Evolutionary conservation across 768 basidiomycete genomes (phyloP).

Genomic region (Scleroderma bovista): DNA sequence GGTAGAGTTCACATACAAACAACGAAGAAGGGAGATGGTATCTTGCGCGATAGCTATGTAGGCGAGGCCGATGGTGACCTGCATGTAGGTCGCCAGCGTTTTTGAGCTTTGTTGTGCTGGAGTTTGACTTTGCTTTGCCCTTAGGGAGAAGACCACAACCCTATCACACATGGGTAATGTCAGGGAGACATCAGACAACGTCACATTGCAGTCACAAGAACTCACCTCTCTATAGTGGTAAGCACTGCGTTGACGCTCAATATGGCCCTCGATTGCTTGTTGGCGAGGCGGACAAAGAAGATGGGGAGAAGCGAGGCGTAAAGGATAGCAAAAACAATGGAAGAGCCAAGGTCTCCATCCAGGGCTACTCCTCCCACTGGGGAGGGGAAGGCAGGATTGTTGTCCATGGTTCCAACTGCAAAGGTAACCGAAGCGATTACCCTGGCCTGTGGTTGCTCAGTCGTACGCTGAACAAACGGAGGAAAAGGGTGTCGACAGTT

Average conservation of each 20-base stretch:
- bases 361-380: conserved; percentile 39
- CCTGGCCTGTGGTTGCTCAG: not conserved
- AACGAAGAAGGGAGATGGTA: conserved; percentile 32
- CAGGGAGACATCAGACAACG: not conserved
- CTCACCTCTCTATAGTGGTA: conserved; percentile 37
- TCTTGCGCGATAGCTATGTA: conserved; percentile 32
- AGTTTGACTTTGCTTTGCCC: conserved; percentile 15
- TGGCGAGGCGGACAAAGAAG: conserved; percentile 28
- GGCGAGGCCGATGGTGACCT: conserved; percentile 14
- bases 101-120: conserved; percentile 7
- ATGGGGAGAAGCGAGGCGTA: conserved; percentile 36
- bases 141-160: conserved; percentile 14
- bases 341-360: conserved; percentile 37
- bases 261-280: conserved; percentile 31
- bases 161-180: conserved; percentile 4
- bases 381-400: conserved; percentile 31
- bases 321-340: conserved; percentile 36
- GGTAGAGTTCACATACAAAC: conserved; percentile 36
- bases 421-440: not conserved
- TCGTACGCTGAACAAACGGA: not conserved
- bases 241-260: conserved; percentile 30
- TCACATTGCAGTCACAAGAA: not conserved
- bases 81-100: conserved; percentile 13
- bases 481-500: not conserved
- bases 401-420: conserved; percentile 2